Percentiles rank a stretch among this genome's conserved stretches.
These are phyloP conservation scores for Tylopilus balloui DNA, from an alignment of 768 basidiomycete species.

Conservation along the genomic window DNA sequence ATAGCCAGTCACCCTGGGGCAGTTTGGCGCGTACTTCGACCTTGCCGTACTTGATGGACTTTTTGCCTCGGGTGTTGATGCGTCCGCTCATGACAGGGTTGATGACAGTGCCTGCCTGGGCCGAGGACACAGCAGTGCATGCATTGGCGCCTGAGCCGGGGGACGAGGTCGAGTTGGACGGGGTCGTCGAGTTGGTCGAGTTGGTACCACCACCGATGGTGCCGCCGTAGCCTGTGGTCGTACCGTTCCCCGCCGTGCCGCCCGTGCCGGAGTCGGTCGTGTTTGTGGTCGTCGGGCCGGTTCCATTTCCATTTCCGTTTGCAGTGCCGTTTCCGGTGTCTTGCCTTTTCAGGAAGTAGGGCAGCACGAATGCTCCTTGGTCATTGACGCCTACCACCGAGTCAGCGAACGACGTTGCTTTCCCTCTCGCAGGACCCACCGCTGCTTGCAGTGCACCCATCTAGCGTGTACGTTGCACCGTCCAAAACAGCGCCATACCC, in stretches of 20 bases:
- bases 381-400: constrained; percentile 6
- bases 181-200: constrained; percentile 6
- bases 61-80: constrained; percentile 46
- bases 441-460: constrained; percentile 31
- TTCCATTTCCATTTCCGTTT: constrained; percentile 1
- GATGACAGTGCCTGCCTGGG: constrained; percentile 34
- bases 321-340: constrained; percentile 6
- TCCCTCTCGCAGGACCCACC: constrained; percentile 1
- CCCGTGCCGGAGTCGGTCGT: background rate
- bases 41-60: constrained; percentile 51
- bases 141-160: constrained; percentile 9
- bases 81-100: constrained; percentile 54
- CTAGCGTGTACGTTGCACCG: constrained; percentile 36
- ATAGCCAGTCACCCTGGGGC: constrained; percentile 46
- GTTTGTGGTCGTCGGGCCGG: background rate
- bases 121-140: constrained; percentile 44
- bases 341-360: constrained; percentile 25
- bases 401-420: background rate
- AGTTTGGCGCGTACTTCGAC: constrained; percentile 60
- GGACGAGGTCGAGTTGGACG: constrained; percentile 20
- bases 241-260: constrained; percentile 1
- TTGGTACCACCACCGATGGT: constrained; percentile 14
- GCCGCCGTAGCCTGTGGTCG: background rate
- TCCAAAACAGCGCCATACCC: constrained; percentile 37
- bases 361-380: constrained; percentile 25